Conservation (phyloP, 2,329 filamentous ascomycete genomes). For the Diplodia intermedia region DNA sequence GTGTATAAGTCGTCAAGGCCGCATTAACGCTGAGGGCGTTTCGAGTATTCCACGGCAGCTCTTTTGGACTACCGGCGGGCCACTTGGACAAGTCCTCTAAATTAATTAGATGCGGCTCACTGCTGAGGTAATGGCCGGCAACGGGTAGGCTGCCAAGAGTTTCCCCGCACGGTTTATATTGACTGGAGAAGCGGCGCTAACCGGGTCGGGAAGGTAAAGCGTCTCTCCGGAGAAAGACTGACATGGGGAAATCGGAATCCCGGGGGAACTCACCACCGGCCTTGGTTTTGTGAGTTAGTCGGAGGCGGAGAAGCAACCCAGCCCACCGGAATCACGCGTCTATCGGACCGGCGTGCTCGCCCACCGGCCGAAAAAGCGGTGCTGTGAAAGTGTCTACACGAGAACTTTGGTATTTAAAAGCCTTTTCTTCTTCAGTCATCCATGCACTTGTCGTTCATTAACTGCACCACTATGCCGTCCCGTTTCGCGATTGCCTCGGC, state of each 20-base stretch:
- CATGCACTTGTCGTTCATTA: neutral
- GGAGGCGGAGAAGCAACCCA: neutral
- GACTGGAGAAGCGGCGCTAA: neutral
- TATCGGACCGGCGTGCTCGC: neutral
- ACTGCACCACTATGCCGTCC: neutral
- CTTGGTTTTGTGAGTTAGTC: neutral
- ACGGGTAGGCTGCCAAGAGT: neutral
- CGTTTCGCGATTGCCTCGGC: neutral
- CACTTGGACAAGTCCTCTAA: too few relatives aligned
- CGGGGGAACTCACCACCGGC: constrained; percentile 1
- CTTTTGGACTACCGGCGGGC: too few relatives aligned
- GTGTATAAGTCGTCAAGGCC: too few relatives aligned
- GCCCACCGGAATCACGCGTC: constrained; percentile 1
- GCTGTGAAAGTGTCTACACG: neutral
- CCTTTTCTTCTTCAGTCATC: neutral
- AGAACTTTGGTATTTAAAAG: neutral
- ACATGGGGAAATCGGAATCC: neutral
- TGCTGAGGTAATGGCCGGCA: neutral
- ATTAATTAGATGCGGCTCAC: too few relatives aligned
- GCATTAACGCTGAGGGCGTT: too few relatives aligned
- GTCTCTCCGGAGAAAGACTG: neutral
- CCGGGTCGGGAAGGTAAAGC: neutral
- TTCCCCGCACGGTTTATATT: neutral
- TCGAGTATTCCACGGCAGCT: too few relatives aligned
- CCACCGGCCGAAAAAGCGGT: neutral